Evolutionary conservation across 202 grass and related monocot species (phyloP).

Genomic region (Setaria viridis): DNA sequence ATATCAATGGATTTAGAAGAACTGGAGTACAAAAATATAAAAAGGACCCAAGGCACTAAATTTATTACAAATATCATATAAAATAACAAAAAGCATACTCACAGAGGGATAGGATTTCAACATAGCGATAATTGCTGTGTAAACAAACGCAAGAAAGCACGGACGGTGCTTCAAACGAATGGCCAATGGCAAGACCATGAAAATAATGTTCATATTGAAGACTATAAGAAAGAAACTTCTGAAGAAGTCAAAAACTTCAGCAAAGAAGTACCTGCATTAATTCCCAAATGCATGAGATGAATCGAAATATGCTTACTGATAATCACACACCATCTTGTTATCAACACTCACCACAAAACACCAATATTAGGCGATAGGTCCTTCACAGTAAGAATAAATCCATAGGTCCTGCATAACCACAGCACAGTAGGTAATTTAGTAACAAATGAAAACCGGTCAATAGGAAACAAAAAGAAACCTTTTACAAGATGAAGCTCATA

Average conservation of each 20-base stretch:
- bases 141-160: constrained; percentile 94
- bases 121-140: constrained; percentile 73
- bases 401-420: constrained; percentile 82
- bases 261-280: constrained; percentile 97
- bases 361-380: constrained; percentile 95
- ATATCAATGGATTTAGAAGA: constrained; percentile 16
- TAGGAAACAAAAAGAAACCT: not conserved
- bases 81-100: constrained; percentile 37
- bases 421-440: constrained; percentile 30
- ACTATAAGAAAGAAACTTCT: constrained; percentile 96
- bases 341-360: constrained; percentile 83
- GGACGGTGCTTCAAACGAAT: constrained; percentile 84
- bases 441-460: constrained; percentile 30
- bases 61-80: constrained; percentile 37
- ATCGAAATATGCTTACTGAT: constrained; percentile 30
- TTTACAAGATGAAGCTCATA: constrained; percentile 4
- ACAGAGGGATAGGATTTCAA: constrained; percentile 98
- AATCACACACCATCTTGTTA: constrained; percentile 7
- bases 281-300: constrained; percentile 36
- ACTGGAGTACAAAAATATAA: not conserved
- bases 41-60: constrained; percentile 18
- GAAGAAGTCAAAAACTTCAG: constrained; percentile 95
- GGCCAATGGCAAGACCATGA: constrained; percentile 90
- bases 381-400: constrained; percentile 89
- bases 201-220: constrained; percentile 94